Base-by-base conservation (phyloP, 2,329 filamentous ascomycete species). In the Plenodomus biglobosus region DNA sequence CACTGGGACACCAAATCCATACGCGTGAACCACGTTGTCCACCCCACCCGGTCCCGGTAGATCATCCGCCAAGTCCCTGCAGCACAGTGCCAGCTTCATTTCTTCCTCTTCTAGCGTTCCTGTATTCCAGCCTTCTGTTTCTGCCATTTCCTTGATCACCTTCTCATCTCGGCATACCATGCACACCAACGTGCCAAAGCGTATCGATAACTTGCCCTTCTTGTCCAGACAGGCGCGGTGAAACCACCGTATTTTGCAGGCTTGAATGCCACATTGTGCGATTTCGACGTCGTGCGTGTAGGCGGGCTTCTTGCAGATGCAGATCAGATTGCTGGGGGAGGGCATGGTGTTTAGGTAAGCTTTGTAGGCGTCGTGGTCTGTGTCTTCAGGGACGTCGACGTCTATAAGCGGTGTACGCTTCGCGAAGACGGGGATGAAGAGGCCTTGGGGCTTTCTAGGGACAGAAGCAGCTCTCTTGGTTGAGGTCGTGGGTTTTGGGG, bases 191-290 rank as follows among this genome's bases (percentile, higher is more conserved):
- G 24, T 55, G 2, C 57, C 52, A 27, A 39, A 40, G 7, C 53
- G 22, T 1, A 45, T 42, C 18, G 44, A 47, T 2, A 58, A 17
- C 30, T 62, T 64, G 3, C 52, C 50, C 1, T 41, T 42, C 13
- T 44, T 51, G 35, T 53, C 48, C 2, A 65, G 44, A 19, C 64
- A 67, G 1, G 38, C 35, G 44, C 64, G 59, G 40, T 67, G 64
- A 15, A 50, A 59, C 56, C 56, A 63, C 5, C 18, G 8, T 7
- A 64, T 45, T 1, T 17, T 18, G 20, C 64, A 67, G 10, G 45
- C 17, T 1, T 22, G 17, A 21, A 53, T 61, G 2, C 36, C 38
- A 27, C 64, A 66, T 19, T 64, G 55, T 2, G 53, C 48, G 11
- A 66, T 52, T 4, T 47, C 43, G 2, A 46, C 13, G 1, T 21